phyloP scores from a whole-genome alignment of 345 rosid genomes.

The Rhodamnia rubescens region DNA sequence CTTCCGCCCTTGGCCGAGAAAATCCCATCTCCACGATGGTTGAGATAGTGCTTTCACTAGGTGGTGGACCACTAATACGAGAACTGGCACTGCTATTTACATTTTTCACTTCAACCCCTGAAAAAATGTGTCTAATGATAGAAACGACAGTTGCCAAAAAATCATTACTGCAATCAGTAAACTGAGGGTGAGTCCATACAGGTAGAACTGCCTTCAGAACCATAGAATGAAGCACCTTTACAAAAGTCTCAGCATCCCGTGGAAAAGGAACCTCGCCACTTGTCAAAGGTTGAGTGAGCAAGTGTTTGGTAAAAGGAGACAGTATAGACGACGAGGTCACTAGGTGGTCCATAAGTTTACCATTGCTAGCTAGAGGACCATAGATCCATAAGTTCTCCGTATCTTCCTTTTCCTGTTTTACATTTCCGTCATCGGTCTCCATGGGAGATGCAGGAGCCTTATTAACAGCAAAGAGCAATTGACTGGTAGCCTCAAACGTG shows the following conservation, averaged over 20 bases:
- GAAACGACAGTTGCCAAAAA: conserved; percentile 69
- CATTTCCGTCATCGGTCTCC: conserved; percentile 72
- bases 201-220: conserved; percentile 89
- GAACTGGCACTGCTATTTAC: conserved; percentile 33
- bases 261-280: conserved; percentile 62
- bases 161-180: conserved; percentile 70
- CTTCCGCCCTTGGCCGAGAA: conserved; percentile 88
- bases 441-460: conserved; percentile 71
- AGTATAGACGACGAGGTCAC: conserved; percentile 82
- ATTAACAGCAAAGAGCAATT: conserved; percentile 58
- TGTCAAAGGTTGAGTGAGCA: conserved; percentile 66
- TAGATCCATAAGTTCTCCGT: conserved; percentile 74
- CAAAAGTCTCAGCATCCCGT: conserved; percentile 79
- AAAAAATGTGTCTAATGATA: conserved; percentile 74
- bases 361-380: conserved; percentile 87
- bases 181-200: conserved; percentile 82
- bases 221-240: conserved; percentile 88
- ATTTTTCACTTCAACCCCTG: conserved; percentile 90
- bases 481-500: conserved; percentile 95
- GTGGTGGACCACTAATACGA: conserved; percentile 79
- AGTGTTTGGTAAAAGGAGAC: conserved; percentile 79
- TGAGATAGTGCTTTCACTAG: conserved; percentile 71
- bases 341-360: conserved; percentile 89
- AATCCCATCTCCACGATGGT: conserved; percentile 98
- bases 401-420: conserved; percentile 62